Evolutionary conservation across 2,329 filamentous ascomycete species (phyloP), one percentile per base, ranked within the genome.

Genomic region (Epichloe elymi): DNA sequence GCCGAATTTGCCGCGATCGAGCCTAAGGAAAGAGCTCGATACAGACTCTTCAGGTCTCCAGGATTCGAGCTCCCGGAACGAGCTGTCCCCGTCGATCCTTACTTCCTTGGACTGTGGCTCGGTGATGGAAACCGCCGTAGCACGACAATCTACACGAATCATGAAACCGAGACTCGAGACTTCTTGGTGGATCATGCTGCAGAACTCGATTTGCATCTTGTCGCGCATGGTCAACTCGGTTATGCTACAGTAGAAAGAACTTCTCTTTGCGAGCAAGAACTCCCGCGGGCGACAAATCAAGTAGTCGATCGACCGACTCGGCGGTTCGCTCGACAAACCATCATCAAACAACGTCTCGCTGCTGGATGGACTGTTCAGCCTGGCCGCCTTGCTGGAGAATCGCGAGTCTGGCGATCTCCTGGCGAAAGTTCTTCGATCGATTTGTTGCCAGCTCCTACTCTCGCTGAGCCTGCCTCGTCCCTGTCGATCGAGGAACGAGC

Each of bases 1-100:
- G 63, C 63, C 30, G 61, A 74, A 23, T 74, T 71, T 53, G 70
- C 72, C 52, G 58, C 63, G 39, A 60, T 74, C 35, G 58, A 62
- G 30, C 45, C 58, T 2, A 55, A 61, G n/a, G 67, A 73, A 53
- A 66, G 67, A 57, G 53, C 55, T 33, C 58, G 59, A 49, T 64
- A 70, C 52, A 59, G 52, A 44, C 59, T 66, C n/a, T 69, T 71
- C 57, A 65, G 57, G 50, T 65, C 56, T 49, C 59, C 65, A 50
- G 58, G 57, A 43, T 65, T 64, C 43, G 59, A 66, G 49, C 46
- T 60, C 36, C 54, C 61, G 12, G 55, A 63, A 51, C 52, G 53
- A 48, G n/a, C 33, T 23, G n/a, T 33, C 5, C 48, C 37, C 7
- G 17, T 41, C 26, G 17, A 33, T 20, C 19, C 23, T 5, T 40